Evolutionary conservation across 257 asterid genomes (phyloP).

Genomic region (Primulina eburnea): DNA sequence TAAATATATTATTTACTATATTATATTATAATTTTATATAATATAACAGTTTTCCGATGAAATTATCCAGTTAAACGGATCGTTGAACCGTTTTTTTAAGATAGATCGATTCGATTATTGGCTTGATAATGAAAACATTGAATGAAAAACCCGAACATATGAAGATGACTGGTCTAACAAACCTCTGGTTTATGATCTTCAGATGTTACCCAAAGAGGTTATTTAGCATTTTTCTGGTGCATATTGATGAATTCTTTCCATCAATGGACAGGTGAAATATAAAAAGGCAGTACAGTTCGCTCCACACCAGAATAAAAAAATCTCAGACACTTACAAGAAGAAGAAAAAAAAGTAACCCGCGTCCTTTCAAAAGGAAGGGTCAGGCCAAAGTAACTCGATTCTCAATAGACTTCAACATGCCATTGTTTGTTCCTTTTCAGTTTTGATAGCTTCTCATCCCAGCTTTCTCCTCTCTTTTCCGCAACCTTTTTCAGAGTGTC

Average conservation of each 20-base stretch:
- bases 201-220: too few species aligned
- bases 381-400: background rate
- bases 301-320: constrained; percentile 1
- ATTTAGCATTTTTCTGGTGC: constrained; percentile 3
- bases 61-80: too few species aligned
- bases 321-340: background rate
- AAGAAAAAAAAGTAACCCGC: constrained; percentile 22
- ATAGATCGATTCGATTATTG: too few species aligned
- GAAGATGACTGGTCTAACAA: too few species aligned
- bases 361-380: background rate
- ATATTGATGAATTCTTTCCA: constrained; percentile 9
- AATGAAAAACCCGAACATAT: too few species aligned
- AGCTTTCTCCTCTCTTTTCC: constrained; percentile 77
- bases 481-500: constrained; percentile 89
- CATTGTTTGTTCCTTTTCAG: constrained; percentile 94
- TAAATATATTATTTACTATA: too few species aligned
- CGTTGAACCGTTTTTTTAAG: too few species aligned
- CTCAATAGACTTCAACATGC: constrained; percentile 93
- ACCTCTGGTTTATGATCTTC: too few species aligned
- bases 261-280: constrained; percentile 19
- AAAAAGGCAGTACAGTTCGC: constrained; percentile 3
- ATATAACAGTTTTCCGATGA: too few species aligned
- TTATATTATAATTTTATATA: too few species aligned
- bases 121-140: too few species aligned
- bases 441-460: constrained; percentile 81